phyloP scores from a whole-genome alignment of 352 stramenopile species.

The Pythium sukuiense region DNA sequence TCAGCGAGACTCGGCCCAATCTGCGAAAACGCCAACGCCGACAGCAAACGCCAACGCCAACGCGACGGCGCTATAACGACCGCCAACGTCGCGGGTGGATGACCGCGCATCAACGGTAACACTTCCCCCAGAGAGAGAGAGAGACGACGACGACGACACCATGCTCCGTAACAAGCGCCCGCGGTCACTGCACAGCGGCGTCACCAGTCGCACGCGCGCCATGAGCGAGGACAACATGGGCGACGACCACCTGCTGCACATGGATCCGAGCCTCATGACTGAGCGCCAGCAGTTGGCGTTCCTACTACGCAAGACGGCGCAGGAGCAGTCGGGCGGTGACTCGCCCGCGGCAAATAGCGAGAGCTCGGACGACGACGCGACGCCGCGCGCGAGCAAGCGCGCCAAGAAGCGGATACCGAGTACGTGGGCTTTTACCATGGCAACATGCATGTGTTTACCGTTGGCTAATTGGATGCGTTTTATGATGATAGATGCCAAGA shows the following conservation, averaged over 20 bases:
- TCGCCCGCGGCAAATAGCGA: constrained; percentile 18
- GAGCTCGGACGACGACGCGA: constrained; percentile 35
- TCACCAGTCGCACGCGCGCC: constrained; percentile 19
- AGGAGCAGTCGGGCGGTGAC: constrained; percentile 42
- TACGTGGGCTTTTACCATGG: constrained; percentile 14
- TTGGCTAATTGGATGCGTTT: not conserved
- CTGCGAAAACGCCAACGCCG: no score
- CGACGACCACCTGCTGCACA: constrained; percentile 29
- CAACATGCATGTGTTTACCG: no score
- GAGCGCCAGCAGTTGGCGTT: constrained; percentile 81
- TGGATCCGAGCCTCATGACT: constrained; percentile 76
- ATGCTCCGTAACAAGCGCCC: constrained; percentile 32
- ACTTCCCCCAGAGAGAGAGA: not conserved
- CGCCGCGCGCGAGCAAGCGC: constrained; percentile 25
- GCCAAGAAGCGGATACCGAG: constrained; percentile 30
- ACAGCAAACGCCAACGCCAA: constrained; percentile 3
- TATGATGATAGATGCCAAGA: constrained; percentile 13
- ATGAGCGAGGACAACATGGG: constrained; percentile 32
- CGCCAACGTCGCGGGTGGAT: not conserved
- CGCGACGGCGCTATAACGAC: not conserved
- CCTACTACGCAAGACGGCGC: constrained; percentile 64
- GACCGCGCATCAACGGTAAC: not conserved
- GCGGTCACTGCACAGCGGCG: constrained; percentile 14
- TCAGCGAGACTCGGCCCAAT: not conserved
- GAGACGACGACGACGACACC: not conserved